Evolutionary conservation across 192 early-diverging fungal species (phyloP).

Genomic region (Coemansia sp.): DNA sequence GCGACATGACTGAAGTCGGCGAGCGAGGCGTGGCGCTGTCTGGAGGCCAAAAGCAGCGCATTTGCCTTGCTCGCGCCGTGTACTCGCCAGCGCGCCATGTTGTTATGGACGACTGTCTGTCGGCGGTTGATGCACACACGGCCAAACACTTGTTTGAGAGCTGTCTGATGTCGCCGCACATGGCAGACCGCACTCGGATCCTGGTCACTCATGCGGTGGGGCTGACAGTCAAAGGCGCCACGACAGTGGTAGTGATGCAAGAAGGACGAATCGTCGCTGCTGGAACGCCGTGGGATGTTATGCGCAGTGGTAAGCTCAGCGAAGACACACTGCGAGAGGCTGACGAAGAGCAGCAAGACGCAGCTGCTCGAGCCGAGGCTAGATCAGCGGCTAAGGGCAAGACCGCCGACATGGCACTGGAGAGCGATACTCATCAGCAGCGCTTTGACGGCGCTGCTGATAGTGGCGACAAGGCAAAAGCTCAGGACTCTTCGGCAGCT

Average conservation of each 20-base stretch:
- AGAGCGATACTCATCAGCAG: conserved; percentile 13
- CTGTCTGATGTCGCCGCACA: conserved; percentile 84
- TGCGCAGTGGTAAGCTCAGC: conserved; percentile 63
- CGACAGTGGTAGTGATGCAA: conserved; percentile 67
- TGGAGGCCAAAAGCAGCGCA: conserved; percentile 87
- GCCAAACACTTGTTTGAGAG: conserved; percentile 83
- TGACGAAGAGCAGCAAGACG: conserved; percentile 50
- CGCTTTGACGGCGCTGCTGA: conserved; percentile 29
- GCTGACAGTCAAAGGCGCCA: conserved; percentile 68
- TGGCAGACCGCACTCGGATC: conserved; percentile 80
- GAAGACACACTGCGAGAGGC: conserved; percentile 74
- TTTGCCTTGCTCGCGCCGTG: conserved; percentile 69
- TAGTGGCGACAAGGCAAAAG: conserved; percentile 50
- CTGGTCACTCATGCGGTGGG: conserved; percentile 85
- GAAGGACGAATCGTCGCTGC: conserved; percentile 72
- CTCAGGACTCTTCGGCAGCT: conserved; percentile 8
- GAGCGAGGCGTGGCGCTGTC: conserved; percentile 90
- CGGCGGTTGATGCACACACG: conserved; percentile 74
- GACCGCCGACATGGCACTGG: conserved; percentile 17
- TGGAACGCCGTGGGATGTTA: conserved; percentile 70
- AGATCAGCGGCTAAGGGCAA: conserved; percentile 27
- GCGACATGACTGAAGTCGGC: conserved; percentile 93
- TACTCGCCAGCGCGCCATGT: conserved; percentile 92
- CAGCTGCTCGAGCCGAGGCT: conserved; percentile 27
- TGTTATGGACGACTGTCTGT: conserved; percentile 65